Base-by-base conservation (phyloP, 2,329 filamentous ascomycete genomes). In the Tolypocladium endophyticum region DNA sequence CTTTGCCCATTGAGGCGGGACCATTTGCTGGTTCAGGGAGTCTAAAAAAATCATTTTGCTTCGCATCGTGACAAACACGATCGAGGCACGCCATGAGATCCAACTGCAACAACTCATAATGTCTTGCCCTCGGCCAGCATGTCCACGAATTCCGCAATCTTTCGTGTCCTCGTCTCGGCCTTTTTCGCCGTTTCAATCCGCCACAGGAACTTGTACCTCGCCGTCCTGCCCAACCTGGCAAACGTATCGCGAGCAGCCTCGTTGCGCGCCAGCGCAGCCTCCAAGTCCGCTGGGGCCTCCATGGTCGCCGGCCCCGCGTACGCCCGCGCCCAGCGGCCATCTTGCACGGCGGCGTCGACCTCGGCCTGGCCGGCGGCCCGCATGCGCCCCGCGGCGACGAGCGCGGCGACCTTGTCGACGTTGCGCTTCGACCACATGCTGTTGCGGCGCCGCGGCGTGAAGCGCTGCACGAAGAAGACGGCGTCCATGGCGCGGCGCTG, bases 371-470 rank as follows among this genome's bases (percentile, higher is more conserved):
- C 83, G 0, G 77, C 69, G 0, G 73, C 72, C 0, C 71, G 71
- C 78, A 87, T 84, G 1, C 77, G 74, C 0, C 78, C 80, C 11
- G 77, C 70, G 0, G 69, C 67, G 1, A 74, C 69, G 3, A 87
- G 69, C 6, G 64, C 65, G 0, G 71, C 74, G 8, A 84, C 75
- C 20, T 81, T 79, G 12, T 71, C 72, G 2, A 86, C 81, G 64
- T 87, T 87, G 50, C 82, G 80, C 61, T 79, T 75, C 2, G 83
- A 86, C 84, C 84, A 87, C 8, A 81, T 66, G 64, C 81, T 84
- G 39, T 76, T 77, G 36, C 74, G 68, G 3, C 79, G 76, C 5
- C 84, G 81, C 1, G 83, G 83, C 1, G 83, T 84, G 72, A 84
- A 86, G 11, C 82, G 77, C 64, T 83, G 81, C 1, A 81, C 67